These are phyloP conservation scores for Spergularia azorica DNA, from an alignment of 179 eudicot species.

Conservation along the genomic window DNA sequence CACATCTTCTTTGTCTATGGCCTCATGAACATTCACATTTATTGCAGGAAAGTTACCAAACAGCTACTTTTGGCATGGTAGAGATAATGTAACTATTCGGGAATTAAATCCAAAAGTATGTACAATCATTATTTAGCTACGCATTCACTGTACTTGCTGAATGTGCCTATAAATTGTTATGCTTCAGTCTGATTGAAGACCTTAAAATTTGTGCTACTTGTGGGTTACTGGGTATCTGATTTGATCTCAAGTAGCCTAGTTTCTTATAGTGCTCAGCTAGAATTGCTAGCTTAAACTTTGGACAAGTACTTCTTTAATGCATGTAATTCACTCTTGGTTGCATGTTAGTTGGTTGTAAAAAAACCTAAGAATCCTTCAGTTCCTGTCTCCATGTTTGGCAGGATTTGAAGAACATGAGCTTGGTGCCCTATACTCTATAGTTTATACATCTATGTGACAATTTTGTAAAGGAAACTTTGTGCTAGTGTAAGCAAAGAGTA, in stretches of 20 bases:
- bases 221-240: not conserved
- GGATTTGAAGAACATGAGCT: no score
- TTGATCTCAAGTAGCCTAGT: not conserved
- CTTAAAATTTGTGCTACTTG: not conserved
- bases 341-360: not conserved
- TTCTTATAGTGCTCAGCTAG: not conserved
- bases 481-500: no score
- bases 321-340: not conserved
- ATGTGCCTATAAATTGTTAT: not conserved
- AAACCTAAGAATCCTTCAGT: no score
- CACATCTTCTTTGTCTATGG: not conserved
- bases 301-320: not conserved
- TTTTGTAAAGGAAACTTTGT: no score
- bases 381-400: no score
- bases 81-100: constrained; percentile 65
- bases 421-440: no score
- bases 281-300: constrained; percentile 7
- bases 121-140: not conserved
- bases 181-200: not conserved
- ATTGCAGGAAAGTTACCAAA: constrained; percentile 63
- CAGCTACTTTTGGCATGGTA: constrained; percentile 97
- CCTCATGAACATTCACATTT: no score
- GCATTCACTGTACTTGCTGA: constrained; percentile 1
- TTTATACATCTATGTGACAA: no score
- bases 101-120: constrained; percentile 95